Conservation (phyloP, 768 basidiomycete genomes). For the Tricholoma sp. region DNA sequence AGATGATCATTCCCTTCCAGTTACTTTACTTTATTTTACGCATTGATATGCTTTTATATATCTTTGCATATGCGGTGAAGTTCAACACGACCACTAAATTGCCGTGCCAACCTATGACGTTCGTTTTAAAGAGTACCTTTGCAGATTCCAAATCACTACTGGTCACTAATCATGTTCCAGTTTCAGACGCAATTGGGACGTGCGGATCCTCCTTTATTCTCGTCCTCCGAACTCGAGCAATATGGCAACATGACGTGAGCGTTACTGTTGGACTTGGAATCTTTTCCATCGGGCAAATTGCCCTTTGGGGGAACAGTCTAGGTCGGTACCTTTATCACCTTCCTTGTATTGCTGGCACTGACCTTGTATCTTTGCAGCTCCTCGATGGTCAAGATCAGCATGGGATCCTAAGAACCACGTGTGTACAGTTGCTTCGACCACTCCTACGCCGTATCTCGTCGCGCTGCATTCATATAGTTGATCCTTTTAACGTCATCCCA, state of each 20-base stretch:
- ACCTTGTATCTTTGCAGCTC: slow-evolving; percentile 15
- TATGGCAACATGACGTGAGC: slow-evolving; percentile 25
- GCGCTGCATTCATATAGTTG: slow-evolving; percentile 28
- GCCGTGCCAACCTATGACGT: slow-evolving; percentile 26
- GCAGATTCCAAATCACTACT: neutral
- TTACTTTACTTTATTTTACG: slow-evolving; percentile 26
- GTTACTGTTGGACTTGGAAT: slow-evolving; percentile 17
- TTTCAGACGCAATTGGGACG: slow-evolving; percentile 28
- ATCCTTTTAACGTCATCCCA: neutral
- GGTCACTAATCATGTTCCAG: slow-evolving; percentile 9
- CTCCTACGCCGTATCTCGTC: slow-evolving; percentile 23
- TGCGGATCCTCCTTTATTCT: slow-evolving; percentile 28
- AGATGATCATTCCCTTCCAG: slow-evolving; percentile 16
- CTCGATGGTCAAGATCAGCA: slow-evolving; percentile 24
- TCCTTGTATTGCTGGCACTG: neutral
- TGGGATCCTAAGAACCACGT: slow-evolving; percentile 25
- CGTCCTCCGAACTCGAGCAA: slow-evolving; percentile 26
- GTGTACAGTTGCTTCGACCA: slow-evolving; percentile 28
- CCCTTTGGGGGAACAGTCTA: slow-evolving; percentile 20
- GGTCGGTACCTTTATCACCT: slow-evolving; percentile 14
- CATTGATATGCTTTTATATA: slow-evolving; percentile 28
- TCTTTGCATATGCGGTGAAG: slow-evolving; percentile 28
- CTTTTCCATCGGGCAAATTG: slow-evolving; percentile 25
- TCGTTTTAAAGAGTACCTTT: slow-evolving; percentile 26
- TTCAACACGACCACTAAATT: slow-evolving; percentile 28